Conservation (phyloP, 2,329 filamentous ascomycete genomes). For the Calonectria honghensis region DNA sequence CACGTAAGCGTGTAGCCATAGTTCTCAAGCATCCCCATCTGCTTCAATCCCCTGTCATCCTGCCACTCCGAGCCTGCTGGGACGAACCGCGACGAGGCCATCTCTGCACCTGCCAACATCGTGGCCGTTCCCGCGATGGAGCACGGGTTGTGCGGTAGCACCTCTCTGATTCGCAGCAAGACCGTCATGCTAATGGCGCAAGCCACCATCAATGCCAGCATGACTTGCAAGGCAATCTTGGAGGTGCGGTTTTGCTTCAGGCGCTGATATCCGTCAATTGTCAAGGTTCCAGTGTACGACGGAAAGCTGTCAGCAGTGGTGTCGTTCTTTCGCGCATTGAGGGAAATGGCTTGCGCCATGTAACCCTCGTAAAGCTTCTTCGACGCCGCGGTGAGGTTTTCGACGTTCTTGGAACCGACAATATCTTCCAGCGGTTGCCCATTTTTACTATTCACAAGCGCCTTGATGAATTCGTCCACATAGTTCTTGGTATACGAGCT, state of each 20-base stretch:
- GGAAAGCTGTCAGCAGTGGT: conserved; percentile 33
- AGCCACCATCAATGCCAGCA: conserved; percentile 55
- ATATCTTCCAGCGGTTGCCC: conserved; percentile 41
- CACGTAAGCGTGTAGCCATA: conserved; percentile 62
- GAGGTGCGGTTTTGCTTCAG: conserved; percentile 53
- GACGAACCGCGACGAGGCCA: conserved; percentile 49
- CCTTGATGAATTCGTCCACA: conserved; percentile 49
- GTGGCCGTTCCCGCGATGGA: conserved; percentile 55
- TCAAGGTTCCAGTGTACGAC: conserved; percentile 40
- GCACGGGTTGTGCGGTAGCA: conserved; percentile 57
- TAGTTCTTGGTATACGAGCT: conserved; percentile 38
- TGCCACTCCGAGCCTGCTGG: conserved; percentile 55
- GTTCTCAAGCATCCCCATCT: conserved; percentile 40
- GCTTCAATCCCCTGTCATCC: conserved; percentile 44
- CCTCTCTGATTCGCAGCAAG: conserved; percentile 46
- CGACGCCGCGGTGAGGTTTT: conserved; percentile 42
- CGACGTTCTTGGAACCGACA: conserved; percentile 40
- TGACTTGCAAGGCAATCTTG: conserved; percentile 56
- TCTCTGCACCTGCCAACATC: conserved; percentile 53
- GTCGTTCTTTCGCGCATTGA: conserved; percentile 49
- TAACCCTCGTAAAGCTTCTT: conserved; percentile 51
- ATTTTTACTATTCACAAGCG: conserved; percentile 42
- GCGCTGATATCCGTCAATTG: conserved; percentile 34
- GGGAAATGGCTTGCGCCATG: conserved; percentile 55
- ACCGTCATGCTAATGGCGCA: conserved; percentile 52